Base-by-base conservation (phyloP, 768 basidiomycete genomes). In the Cyclocybe aegerita region DNA sequence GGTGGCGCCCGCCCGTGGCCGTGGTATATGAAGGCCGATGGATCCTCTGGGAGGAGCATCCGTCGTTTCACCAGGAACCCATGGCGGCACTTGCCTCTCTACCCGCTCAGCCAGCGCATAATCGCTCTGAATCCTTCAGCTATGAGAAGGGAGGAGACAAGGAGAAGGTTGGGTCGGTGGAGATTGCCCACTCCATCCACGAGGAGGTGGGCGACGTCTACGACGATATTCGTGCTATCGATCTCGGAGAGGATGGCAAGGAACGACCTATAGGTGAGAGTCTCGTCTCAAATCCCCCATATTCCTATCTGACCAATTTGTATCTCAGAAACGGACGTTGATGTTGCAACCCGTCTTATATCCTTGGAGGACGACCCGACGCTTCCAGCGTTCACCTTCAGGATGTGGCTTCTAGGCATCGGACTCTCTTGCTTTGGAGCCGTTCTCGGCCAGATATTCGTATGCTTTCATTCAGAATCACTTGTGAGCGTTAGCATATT, bases 401-500 rank as follows among this genome's bases (percentile, higher is more conserved):
- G 82, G 11, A 76, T 80, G 59, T 76, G 78, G 72, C 74, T 83
- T 63, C 69, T 83, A 1, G 77, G 77, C 34, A 57, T 81, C 11
- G 81, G 80, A 8, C 69, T 83, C 12, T 73, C 79, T 7, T 77
- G 78, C 51, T 84, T 84, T 59, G 80, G 80, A 50, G 72, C 69
- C 36, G 81, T 81, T 4, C 63, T 77, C 4, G 68, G 75, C 2
- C 74, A 78, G 50, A 77, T 79, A 23, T 78, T 80, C 58, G 75
- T 76, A 54, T 2, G 9, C 31, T 15, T 10, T 17, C 39, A 16
- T 30, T 34, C 36, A 15, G 14, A 16, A 16, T 14, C 15, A 30
- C 33, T 38, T 4, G 17, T 36, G 7, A 16, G 17, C 12, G 29
- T 1, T 39, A n/a, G 50, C 8, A 34, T 41, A 12, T 38, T 23